Evolutionary conservation across 108 stramenopile genomes (phyloP).

Genomic region (Parietichytrium sp.): DNA sequence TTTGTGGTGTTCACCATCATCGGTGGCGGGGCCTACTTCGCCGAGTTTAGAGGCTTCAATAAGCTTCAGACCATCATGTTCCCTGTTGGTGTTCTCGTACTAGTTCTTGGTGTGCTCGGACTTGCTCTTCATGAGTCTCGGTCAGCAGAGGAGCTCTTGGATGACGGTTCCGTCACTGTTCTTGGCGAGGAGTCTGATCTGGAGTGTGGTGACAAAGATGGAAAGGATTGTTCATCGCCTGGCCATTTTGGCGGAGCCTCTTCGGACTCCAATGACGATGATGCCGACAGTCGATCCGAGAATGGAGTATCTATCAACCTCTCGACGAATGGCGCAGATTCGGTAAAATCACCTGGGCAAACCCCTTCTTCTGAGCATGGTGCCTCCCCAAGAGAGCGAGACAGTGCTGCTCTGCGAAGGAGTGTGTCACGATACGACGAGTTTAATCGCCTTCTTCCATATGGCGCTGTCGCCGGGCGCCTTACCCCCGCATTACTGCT

Average conservation of each 20-base stretch:
- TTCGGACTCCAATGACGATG: not conserved
- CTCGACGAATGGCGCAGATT: not conserved
- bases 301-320: not conserved
- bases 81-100: not conserved
- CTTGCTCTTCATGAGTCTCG: conserved; percentile 18
- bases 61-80: conserved; percentile 2
- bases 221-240: no score
- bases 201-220: no score
- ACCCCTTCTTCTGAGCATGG: not conserved
- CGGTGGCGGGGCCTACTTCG: conserved; percentile 42
- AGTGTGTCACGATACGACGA: conserved; percentile 4
- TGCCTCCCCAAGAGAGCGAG: not conserved
- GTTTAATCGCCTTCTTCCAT: not conserved
- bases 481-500: no score
- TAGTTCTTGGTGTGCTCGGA: not conserved
- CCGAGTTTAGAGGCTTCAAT: conserved; percentile 34
- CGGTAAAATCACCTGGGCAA: not conserved
- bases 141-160: conserved; percentile 5
- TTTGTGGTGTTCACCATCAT: conserved; percentile 41
- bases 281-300: not conserved
- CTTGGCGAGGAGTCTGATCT: no score
- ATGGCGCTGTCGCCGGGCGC: conserved; percentile 21
- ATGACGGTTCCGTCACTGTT: not conserved
- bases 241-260: not conserved
- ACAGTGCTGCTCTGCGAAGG: not conserved